Percentiles rank a stretch among this genome's conserved stretches.
phyloP scores from a whole-genome alignment of 768 basidiomycete species.

The Baorangia bicolor region DNA sequence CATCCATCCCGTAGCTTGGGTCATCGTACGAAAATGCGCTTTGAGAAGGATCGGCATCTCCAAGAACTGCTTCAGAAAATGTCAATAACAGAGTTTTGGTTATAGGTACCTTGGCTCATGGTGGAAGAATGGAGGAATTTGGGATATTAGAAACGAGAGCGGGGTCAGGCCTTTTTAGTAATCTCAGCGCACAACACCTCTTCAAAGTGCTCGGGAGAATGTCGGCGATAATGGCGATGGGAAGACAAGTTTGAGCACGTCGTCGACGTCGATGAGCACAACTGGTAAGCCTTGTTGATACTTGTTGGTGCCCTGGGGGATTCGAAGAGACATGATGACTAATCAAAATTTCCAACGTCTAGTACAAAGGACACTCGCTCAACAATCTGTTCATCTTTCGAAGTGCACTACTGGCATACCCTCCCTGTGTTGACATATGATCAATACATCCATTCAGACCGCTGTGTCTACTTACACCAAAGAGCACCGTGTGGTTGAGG shows the following conservation, averaged over 20 bases:
- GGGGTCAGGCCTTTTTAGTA: not conserved
- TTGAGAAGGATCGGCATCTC: slow-evolving; percentile 50
- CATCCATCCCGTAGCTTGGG: slow-evolving; percentile 54
- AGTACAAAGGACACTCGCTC: slow-evolving; percentile 34
- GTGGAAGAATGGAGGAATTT: not conserved
- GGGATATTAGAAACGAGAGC: not conserved
- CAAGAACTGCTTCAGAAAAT: slow-evolving; percentile 36
- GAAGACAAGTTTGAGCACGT: slow-evolving; percentile 17
- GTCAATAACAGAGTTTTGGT: slow-evolving; percentile 19
- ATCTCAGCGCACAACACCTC: not conserved
- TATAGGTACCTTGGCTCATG: slow-evolving; percentile 35
- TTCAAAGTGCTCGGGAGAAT: not conserved
- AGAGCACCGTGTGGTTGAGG: slow-evolving; percentile 76
- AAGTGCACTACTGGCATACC: slow-evolving; percentile 55
- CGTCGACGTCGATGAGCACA: slow-evolving; percentile 21
- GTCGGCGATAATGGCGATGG: slow-evolving; percentile 9
- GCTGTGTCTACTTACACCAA: slow-evolving; percentile 54
- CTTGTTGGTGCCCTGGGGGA: slow-evolving; percentile 15
- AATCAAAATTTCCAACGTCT: slow-evolving; percentile 10
- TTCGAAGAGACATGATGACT: slow-evolving; percentile 11
- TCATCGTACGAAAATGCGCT: slow-evolving; percentile 58
- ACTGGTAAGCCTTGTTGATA: slow-evolving; percentile 29
- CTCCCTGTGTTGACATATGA: slow-evolving; percentile 31
- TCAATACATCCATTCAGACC: not conserved
- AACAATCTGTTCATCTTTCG: slow-evolving; percentile 45